A percentile compares a stretch with the other conserved stretches of the same genome.
phyloP scores from a whole-genome alignment of 345 rosid genomes.

The Adansonia digitata region DNA sequence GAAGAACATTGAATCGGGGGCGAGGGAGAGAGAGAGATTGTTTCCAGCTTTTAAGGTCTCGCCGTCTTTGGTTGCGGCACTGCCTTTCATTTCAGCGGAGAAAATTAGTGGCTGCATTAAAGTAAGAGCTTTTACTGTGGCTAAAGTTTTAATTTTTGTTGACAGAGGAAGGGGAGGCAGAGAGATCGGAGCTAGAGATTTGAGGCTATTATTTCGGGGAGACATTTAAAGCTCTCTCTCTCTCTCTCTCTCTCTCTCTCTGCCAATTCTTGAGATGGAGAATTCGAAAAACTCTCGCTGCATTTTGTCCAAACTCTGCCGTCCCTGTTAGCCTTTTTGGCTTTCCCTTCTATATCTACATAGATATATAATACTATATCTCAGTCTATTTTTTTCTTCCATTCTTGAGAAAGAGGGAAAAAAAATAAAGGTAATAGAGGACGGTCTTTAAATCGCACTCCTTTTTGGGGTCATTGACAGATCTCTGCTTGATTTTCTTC shows the following conservation, averaged over 20 bases:
- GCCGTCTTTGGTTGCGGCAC: conserved; percentile 29
- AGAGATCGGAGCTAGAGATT: background rate
- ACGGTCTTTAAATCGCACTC: background rate
- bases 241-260: too few species aligned
- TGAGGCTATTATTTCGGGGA: conserved; percentile 13
- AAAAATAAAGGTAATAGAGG: conserved; percentile 5
- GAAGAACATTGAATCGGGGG: conserved; percentile 9
- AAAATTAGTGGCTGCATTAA: conserved; percentile 28
- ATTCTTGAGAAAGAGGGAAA: conserved; percentile 11
- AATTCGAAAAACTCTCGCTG: conserved; percentile 5
- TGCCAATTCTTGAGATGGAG: conserved; percentile 20
- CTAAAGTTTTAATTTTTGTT: background rate
- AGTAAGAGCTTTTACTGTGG: background rate
- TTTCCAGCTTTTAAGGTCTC: conserved; percentile 33
- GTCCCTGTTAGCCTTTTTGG: background rate
- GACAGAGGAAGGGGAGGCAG: background rate
- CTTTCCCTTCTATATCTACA: background rate
- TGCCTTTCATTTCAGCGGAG: conserved; percentile 4
- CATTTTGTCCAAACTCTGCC: background rate
- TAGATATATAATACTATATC: background rate
- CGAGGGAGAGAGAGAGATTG: background rate
- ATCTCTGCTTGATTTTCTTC: conserved; percentile 16
- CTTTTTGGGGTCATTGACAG: conserved; percentile 10
- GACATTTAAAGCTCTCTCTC: conserved; percentile 21
- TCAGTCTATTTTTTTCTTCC: background rate